Evolutionary conservation across 2,329 filamentous ascomycete genomes (phyloP).

Genomic region (Pestalotiopsis sp.): DNA sequence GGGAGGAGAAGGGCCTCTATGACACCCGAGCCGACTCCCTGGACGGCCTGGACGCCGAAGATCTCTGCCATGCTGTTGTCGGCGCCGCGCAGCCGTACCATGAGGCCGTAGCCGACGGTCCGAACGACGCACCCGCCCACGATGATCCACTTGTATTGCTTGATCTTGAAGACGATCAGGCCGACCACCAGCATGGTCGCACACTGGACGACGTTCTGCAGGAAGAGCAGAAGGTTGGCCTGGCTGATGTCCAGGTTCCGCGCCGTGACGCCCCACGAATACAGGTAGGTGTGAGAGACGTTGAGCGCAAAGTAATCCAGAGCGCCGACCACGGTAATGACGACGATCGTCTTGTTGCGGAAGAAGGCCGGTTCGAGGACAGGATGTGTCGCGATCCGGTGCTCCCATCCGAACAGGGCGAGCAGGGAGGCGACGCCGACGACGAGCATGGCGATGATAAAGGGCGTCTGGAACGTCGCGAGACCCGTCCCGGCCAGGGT

Average conservation of each 20-base stretch:
- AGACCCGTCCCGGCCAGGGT: constrained; percentile 7
- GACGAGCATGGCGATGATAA: constrained; percentile 13
- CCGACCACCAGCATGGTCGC: constrained; percentile 11
- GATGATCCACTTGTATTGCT: constrained; percentile 16
- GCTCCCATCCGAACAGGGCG: constrained; percentile 13
- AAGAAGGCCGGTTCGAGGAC: constrained; percentile 11
- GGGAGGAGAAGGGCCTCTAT: constrained; percentile 6
- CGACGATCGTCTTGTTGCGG: constrained; percentile 7
- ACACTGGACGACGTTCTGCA: constrained; percentile 21
- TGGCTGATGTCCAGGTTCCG: constrained; percentile 1
- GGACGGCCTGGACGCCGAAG: constrained; percentile 13
- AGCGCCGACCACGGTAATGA: constrained; percentile 1
- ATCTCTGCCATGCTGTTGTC: constrained; percentile 10
- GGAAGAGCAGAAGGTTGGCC: constrained; percentile 23
- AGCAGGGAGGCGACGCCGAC: constrained; percentile 6
- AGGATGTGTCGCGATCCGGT: constrained; percentile 10
- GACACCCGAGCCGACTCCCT: constrained; percentile 14
- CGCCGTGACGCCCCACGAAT: constrained; percentile 14
- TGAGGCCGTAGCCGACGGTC: constrained; percentile 16
- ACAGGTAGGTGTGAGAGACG: constrained; percentile 16
- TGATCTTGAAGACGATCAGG: constrained; percentile 9
- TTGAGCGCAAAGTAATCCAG: constrained; percentile 8
- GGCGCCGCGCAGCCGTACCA: constrained; percentile 10
- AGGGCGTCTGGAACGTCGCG: constrained; percentile 9
- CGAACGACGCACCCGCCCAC: constrained; percentile 13